phyloP scores from a whole-genome alignment of 31 red algal genomes.

The Bonnemaisonia californica region DNA sequence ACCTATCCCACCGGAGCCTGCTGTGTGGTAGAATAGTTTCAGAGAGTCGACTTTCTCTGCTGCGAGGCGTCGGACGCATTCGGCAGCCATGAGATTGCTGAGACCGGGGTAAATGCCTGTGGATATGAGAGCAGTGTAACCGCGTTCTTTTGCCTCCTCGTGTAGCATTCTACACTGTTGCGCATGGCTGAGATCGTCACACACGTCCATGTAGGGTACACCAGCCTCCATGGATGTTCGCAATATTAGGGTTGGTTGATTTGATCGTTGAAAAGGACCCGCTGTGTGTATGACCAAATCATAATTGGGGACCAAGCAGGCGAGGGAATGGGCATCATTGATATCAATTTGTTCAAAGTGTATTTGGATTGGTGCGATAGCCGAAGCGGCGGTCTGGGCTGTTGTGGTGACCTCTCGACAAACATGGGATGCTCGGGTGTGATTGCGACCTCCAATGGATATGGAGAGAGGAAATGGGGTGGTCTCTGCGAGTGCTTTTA shows the following conservation, averaged over 20 bases:
- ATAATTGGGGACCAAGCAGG: constrained; percentile 2
- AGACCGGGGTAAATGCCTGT: constrained; percentile 90
- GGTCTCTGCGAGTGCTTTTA: constrained; percentile 11
- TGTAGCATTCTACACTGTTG: constrained; percentile 22
- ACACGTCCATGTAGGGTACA: constrained; percentile 79
- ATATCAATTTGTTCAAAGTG: constrained; percentile 42
- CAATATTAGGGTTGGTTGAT: constrained; percentile 35
- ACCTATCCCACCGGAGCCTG: constrained; percentile 86
- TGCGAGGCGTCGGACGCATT: constrained; percentile 18
- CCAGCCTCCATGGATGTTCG: constrained; percentile 53
- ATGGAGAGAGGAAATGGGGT: constrained; percentile 26
- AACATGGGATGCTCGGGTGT: constrained; percentile 3
- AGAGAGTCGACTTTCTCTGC: constrained; percentile 2
- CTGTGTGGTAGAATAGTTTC: constrained; percentile 80
- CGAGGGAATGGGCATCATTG: constrained; percentile 21
- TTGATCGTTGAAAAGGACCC: constrained; percentile 80
- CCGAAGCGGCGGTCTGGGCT: neutral
- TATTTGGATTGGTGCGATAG: neutral
- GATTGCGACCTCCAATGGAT: constrained; percentile 48
- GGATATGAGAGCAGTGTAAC: constrained; percentile 53
- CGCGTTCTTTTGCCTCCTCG: constrained; percentile 1
- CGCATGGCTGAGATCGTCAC: constrained; percentile 73
- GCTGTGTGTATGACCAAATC: constrained; percentile 87
- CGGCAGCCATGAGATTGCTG: constrained; percentile 83
- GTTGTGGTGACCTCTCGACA: neutral